Percentiles rank a stretch among this genome's conserved stretches.
phyloP scores from a whole-genome alignment of 1,284 basidiomycete species.

The Melanopsichium pennsylvanicum region DNA sequence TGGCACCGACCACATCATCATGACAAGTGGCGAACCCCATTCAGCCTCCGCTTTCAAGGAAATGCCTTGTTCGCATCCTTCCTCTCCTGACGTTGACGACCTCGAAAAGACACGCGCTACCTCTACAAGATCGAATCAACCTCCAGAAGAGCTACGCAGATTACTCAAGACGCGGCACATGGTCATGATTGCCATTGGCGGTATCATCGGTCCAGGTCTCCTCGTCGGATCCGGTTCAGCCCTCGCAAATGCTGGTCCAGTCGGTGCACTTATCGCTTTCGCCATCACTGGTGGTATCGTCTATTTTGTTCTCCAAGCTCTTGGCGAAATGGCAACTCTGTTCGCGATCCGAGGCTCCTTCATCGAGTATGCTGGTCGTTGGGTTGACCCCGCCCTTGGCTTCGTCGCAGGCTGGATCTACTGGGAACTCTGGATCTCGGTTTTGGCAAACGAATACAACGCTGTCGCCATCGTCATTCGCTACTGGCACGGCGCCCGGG shows the following conservation, averaged over 20 bases:
- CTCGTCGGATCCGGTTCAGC: slow-evolving; percentile 49
- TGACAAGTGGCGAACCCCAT: neutral
- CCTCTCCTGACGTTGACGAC: slow-evolving; percentile 18
- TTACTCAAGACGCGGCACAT: slow-evolving; percentile 51
- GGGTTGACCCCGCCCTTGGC: slow-evolving; percentile 79
- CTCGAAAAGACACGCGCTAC: slow-evolving; percentile 13
- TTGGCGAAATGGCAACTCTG: slow-evolving; percentile 66
- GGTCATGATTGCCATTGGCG: slow-evolving; percentile 55
- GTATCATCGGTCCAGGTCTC: slow-evolving; percentile 56
- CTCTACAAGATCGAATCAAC: neutral
- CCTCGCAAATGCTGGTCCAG: slow-evolving; percentile 44
- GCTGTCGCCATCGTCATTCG: slow-evolving; percentile 42
- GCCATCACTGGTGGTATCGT: slow-evolving; percentile 48
- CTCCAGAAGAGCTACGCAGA: slow-evolving; percentile 35
- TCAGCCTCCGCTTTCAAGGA: slow-evolving; percentile 16
- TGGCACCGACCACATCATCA: slow-evolving; percentile 7
- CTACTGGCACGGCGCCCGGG: slow-evolving; percentile 32
- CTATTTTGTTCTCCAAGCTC: slow-evolving; percentile 43
- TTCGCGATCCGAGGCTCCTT: slow-evolving; percentile 75
- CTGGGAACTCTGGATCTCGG: slow-evolving; percentile 44
- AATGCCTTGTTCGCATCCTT: slow-evolving; percentile 3
- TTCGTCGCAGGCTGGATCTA: slow-evolving; percentile 70
- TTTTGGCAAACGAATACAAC: slow-evolving; percentile 47
- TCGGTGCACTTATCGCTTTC: slow-evolving; percentile 47
- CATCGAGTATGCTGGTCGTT: slow-evolving; percentile 79